A percentile compares a stretch with the other conserved stretches of the same genome.
Conservation (phyloP, 2,329 filamentous ascomycete species). For the Diaporthe australafricana region DNA sequence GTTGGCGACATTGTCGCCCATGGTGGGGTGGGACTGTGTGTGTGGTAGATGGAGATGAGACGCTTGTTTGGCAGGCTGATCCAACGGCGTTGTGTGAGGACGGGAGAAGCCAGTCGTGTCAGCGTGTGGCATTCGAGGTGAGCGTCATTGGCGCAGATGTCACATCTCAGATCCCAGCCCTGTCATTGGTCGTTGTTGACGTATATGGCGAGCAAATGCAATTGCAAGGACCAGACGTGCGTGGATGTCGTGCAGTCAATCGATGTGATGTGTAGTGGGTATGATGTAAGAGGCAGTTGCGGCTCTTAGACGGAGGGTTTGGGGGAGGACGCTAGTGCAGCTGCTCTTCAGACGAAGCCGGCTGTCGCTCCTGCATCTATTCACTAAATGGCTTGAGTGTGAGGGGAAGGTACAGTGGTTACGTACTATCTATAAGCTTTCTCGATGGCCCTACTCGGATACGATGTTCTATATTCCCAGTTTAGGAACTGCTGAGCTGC, state of each 20-base stretch:
- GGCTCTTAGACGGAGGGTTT: conserved; percentile 24
- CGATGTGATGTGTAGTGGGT: not conserved
- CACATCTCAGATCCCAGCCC: not conserved
- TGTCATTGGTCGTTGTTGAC: not conserved
- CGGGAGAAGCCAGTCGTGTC: not conserved
- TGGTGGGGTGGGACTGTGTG: not conserved
- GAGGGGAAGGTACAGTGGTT: not conserved
- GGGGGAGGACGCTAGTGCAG: not conserved
- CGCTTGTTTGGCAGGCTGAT: not conserved
- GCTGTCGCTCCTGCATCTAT: not conserved
- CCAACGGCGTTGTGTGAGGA: not conserved
- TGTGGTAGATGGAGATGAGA: not conserved
- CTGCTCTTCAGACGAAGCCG: not conserved
- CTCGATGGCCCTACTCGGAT: no score
- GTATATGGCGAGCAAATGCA: not conserved
- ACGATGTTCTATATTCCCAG: not conserved
- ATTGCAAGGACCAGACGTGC: not conserved
- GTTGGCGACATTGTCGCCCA: conserved; percentile 27
- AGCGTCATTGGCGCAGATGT: not conserved
- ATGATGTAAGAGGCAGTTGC: conserved; percentile 28
- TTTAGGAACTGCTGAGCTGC: no score
- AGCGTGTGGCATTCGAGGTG: not conserved
- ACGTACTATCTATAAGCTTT: not conserved
- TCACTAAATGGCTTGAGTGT: not conserved
- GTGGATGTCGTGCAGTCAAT: not conserved